Evolutionary conservation across 2,329 filamentous ascomycete genomes (phyloP), one percentile per base, ranked within the genome.

Genomic region (Scytalidium sp.): DNA sequence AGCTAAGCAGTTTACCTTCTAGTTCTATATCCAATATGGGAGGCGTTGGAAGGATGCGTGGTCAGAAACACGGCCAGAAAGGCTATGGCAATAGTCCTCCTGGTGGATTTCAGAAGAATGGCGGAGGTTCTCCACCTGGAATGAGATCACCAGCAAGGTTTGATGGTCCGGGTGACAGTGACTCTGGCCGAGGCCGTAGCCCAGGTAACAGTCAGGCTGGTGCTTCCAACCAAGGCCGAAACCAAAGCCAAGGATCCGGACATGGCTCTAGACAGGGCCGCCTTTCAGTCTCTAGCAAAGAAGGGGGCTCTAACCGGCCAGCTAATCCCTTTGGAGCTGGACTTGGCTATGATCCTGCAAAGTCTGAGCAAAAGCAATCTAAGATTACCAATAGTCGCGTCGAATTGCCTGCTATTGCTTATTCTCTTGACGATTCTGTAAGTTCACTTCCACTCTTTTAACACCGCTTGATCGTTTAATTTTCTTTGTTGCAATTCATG

Each of bases 371-470:
- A 60, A 4, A 50, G 17, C 29, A 48, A 20, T 49, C 47, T 3
- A 42, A 51, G 2, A 58, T 74, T 22, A 66, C 66, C 51, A 73
- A 73, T 21, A 57, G 47, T 52, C 78, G 80, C 5, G 70, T 84
- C 54, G 82, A 85, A 47, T 60, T 85, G 1, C 81, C 81, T 0
- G 68, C 80, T 0, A 80, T 83, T 57, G 81, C 81, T 0, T 85
- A 78, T 55, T 53, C 70, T n/a, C 32, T 59, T 20, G 54, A 56
- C 21, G 13, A 27, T 3, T 52, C 61, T 20, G 74, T 74, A 59
- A 64, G 69, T 62, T 41, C 21, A 42, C 3, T 3, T 3, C 11
- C 11, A 19, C 4, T 48, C 23, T 25, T 29, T 48, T 45, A 22
- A 36, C 2, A 19, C 44, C 11, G 13, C 7, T 27, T 27, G 25